Percentiles rank a stretch among this genome's conserved stretches.
These are phyloP conservation scores for Rhodotorula mucilaginosa DNA, from an alignment of 1,284 basidiomycete species.

Conservation along the genomic window DNA sequence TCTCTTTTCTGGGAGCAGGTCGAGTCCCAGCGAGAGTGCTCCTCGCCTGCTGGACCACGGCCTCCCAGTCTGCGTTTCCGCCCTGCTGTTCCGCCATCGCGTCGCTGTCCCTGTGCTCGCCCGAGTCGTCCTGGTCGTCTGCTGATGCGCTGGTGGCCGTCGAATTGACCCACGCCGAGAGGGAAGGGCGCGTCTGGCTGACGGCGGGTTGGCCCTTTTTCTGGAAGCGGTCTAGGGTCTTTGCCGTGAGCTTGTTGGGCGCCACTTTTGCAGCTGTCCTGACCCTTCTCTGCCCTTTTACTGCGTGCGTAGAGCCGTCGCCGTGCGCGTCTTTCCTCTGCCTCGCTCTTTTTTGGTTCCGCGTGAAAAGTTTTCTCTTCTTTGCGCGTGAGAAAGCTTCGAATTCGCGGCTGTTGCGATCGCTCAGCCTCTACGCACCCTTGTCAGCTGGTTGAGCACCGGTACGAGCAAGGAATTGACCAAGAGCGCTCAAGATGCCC, in stretches of 20 bases:
- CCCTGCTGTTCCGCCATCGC: conserved; percentile 3
- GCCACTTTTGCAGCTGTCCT: conserved; percentile 5
- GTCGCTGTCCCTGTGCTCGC: neutral
- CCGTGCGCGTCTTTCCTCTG: neutral
- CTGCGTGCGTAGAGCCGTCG: neutral
- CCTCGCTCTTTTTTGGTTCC: neutral
- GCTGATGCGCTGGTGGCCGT: neutral
- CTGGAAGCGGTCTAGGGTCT: conserved; percentile 15
- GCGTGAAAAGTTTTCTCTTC: neutral
- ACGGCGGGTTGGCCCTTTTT: neutral
- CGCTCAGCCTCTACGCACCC: too few species aligned
- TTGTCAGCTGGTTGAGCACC: neutral
- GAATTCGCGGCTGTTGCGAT: neutral
- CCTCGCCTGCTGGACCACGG: neutral
- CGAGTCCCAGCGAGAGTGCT: neutral
- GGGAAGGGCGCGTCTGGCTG: neutral
- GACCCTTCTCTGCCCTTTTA: neutral
- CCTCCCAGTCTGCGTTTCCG: conserved; percentile 21
- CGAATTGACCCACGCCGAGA: conserved; percentile 11
- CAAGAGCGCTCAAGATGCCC: conserved; percentile 11
- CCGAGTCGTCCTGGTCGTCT: neutral
- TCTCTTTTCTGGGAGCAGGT: conserved; percentile 1
- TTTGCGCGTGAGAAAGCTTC: neutral
- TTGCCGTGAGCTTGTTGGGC: conserved; percentile 12
- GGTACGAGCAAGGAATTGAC: neutral